Percentiles rank a stretch among this genome's conserved stretches.
Conservation (phyloP, 1,139 yeast species). For the Protomyces macrosporus region DNA sequence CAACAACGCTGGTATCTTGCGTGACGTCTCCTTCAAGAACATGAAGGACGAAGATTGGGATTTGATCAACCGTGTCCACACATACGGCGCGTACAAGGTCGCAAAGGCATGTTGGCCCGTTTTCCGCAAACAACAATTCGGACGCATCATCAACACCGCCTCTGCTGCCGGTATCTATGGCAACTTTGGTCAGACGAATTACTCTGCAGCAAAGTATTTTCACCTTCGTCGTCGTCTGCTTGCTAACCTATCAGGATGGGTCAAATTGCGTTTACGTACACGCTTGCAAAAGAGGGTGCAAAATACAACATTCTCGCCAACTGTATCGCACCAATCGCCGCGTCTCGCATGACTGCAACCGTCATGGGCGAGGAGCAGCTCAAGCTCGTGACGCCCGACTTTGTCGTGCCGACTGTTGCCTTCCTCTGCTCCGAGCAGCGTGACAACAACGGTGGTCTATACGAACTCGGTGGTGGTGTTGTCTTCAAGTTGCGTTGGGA, state of each 20-base stretch:
- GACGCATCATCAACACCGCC: conserved; percentile 84
- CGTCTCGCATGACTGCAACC: conserved; percentile 92
- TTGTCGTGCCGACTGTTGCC: conserved; percentile 83
- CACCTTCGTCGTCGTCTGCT: not conserved
- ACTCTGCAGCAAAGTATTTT: conserved; percentile 74
- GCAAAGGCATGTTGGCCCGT: conserved; percentile 92
- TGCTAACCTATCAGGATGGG: conserved; percentile 44
- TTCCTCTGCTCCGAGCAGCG: conserved; percentile 67
- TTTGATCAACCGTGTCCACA: conserved; percentile 77
- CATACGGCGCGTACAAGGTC: conserved; percentile 80
- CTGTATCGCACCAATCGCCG: conserved; percentile 89
- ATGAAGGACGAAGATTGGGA: conserved; percentile 78
- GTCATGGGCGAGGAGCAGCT: conserved; percentile 80
- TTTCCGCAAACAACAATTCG: conserved; percentile 75
- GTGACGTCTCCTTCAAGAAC: conserved; percentile 62
- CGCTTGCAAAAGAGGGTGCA: conserved; percentile 89
- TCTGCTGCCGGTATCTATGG: conserved; percentile 97
- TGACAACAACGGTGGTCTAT: conserved; percentile 62
- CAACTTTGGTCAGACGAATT: conserved; percentile 94
- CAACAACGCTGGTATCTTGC: conserved; percentile 91
- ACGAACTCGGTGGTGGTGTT: conserved; percentile 92
- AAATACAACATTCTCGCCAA: conserved; percentile 79
- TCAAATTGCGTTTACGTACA: conserved; percentile 84
- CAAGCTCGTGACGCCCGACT: conserved; percentile 76
- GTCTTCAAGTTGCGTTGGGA: conserved; percentile 94